These are phyloP conservation scores for Pleurotus tuoliensis DNA, from an alignment of 768 basidiomycete genomes.

Conservation along the genomic window DNA sequence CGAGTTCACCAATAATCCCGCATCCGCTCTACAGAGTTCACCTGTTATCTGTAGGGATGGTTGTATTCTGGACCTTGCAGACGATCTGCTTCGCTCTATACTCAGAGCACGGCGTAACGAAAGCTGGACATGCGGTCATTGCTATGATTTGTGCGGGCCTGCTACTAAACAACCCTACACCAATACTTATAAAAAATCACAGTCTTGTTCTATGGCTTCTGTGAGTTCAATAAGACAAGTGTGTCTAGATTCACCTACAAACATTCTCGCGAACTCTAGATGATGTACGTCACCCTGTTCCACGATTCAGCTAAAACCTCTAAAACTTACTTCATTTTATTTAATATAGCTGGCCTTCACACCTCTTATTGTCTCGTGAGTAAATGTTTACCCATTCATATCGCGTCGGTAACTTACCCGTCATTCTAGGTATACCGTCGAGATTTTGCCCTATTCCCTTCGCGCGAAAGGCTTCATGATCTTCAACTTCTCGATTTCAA, in stretches of 20 bases:
- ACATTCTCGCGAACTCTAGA: slow-evolving; percentile 11
- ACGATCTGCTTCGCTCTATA: slow-evolving; percentile 46
- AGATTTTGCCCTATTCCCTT: slow-evolving; percentile 60
- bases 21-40: slow-evolving; percentile 36
- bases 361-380: slow-evolving; percentile 56
- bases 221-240: slow-evolving; percentile 15
- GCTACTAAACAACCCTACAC: not conserved
- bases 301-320: slow-evolving; percentile 40
- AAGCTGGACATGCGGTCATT: slow-evolving; percentile 48
- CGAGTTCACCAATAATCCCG: slow-evolving; percentile 23
- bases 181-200: not conserved
- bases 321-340: slow-evolving; percentile 43
- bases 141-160: slow-evolving; percentile 51
- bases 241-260: not conserved
- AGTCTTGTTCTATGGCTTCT: slow-evolving; percentile 31
- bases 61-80: slow-evolving; percentile 54
- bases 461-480: slow-evolving; percentile 64
- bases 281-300: slow-evolving; percentile 24
- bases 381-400: slow-evolving; percentile 15
- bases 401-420: not conserved
- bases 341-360: slow-evolving; percentile 51
- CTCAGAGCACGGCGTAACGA: slow-evolving; percentile 21
- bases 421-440: slow-evolving; percentile 47
- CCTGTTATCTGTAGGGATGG: slow-evolving; percentile 48
- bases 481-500: slow-evolving; percentile 53